These are phyloP conservation scores for Solanum boliviense DNA, from an alignment of 257 asterid genomes.

Conservation along the genomic window DNA sequence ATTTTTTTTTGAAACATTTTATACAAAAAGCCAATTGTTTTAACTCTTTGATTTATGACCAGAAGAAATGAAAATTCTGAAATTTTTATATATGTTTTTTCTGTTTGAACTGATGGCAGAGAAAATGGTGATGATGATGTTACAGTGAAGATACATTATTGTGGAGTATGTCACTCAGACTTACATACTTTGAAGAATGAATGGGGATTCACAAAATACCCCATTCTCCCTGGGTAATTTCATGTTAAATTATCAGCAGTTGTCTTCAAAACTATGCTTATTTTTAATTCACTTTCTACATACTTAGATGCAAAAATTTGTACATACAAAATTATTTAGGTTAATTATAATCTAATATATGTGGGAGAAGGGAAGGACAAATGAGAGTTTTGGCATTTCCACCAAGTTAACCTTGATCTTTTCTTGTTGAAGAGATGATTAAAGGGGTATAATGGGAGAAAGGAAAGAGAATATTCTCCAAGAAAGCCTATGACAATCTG, in stretches of 20 bases:
- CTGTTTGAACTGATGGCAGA: slow-evolving; percentile 7
- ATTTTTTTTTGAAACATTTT: too few relatives aligned
- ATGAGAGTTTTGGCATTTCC: not conserved
- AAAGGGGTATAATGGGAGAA: not conserved
- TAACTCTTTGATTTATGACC: not conserved
- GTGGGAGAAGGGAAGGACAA: not conserved
- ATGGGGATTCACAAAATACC: slow-evolving; percentile 24
- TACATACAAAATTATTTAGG: not conserved
- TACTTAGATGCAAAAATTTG: not conserved
- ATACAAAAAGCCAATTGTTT: not conserved
- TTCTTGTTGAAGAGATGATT: not conserved
- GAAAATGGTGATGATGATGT: slow-evolving; percentile 16
- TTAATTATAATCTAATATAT: not conserved
- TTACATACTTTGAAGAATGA: slow-evolving; percentile 13
- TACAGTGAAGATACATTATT: slow-evolving; percentile 13
- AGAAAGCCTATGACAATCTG: not conserved
- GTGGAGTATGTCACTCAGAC: slow-evolving; percentile 31
- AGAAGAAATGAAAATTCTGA: not conserved
- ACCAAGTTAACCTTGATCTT: not conserved
- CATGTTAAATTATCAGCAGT: not conserved
- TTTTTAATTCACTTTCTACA: not conserved
- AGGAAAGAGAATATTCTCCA: not conserved
- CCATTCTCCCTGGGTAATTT: slow-evolving; percentile 20
- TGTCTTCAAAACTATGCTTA: not conserved
- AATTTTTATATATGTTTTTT: not conserved